Percentiles rank a stretch among this genome's conserved stretches.
phyloP scores from a whole-genome alignment of 2,329 filamentous ascomycete species.

The Pestalotiopsis fici region DNA sequence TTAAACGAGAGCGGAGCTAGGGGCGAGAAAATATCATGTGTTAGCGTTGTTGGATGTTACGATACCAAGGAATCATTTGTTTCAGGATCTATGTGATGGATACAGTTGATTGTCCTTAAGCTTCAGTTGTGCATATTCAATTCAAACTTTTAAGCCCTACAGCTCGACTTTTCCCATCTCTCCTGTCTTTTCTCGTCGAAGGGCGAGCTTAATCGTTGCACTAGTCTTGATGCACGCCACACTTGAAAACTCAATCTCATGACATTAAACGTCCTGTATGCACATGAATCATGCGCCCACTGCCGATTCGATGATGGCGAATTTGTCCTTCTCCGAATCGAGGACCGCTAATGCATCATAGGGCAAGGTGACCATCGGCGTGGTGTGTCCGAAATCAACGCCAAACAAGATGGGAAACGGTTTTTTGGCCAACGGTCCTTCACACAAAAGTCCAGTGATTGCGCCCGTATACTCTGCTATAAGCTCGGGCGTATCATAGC shows the following conservation, averaged over 20 bases:
- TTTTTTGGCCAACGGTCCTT: constrained; percentile 28
- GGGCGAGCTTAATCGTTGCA: not conserved
- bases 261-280: not conserved
- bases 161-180: too few species aligned
- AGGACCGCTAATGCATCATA: constrained; percentile 36
- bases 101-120: too few species aligned
- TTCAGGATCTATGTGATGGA: too few species aligned
- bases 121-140: too few species aligned
- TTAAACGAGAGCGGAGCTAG: not conserved
- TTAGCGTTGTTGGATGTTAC: not conserved
- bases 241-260: not conserved
- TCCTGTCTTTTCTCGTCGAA: too few species aligned
- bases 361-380: constrained; percentile 41
- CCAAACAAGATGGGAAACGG: constrained; percentile 41
- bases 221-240: not conserved
- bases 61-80: too few species aligned
- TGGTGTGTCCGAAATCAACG: constrained; percentile 44
- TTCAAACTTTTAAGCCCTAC: too few species aligned
- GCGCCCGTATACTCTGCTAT: constrained; percentile 28
- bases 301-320: constrained; percentile 28
- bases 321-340: constrained; percentile 37
- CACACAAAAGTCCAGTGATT: constrained; percentile 34
- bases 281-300: constrained; percentile 5
- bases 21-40: not conserved
- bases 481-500: constrained; percentile 34